A percentile compares a stretch with the other conserved stretches of the same genome.
Evolutionary conservation across 2,329 filamentous ascomycete species (phyloP).

Genomic region (Pseudogymnoascus sp.): DNA sequence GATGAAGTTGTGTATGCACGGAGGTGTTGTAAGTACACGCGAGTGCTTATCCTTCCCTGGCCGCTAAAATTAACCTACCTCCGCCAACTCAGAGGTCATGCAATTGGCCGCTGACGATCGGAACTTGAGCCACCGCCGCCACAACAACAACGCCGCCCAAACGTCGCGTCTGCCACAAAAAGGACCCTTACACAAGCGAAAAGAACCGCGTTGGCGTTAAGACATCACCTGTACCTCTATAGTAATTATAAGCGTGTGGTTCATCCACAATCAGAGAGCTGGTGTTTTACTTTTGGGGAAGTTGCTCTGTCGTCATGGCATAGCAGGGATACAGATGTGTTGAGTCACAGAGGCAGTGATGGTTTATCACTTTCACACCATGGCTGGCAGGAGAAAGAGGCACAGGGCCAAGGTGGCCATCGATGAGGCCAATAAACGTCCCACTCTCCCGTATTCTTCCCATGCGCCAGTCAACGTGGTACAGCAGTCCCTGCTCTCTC

Average conservation of each 20-base stretch:
- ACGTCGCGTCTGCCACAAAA: slow-evolving; percentile 5
- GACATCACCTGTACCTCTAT: neutral
- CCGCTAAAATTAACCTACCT: slow-evolving; percentile 7
- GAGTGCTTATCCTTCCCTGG: slow-evolving; percentile 7
- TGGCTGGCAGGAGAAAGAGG: slow-evolving; percentile 39
- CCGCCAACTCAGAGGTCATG: slow-evolving; percentile 3
- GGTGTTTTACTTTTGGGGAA: neutral
- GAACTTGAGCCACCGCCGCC: slow-evolving; percentile 1
- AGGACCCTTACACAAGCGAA: neutral
- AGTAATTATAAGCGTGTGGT: neutral
- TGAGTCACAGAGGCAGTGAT: neutral
- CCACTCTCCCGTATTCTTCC: slow-evolving; percentile 16
- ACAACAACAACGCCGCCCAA: neutral
- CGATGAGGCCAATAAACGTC: slow-evolving; percentile 24
- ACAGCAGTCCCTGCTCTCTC: slow-evolving; percentile 57
- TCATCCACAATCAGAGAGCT: neutral
- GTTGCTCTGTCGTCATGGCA: neutral
- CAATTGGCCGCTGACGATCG: neutral
- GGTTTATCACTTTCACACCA: slow-evolving; percentile 17
- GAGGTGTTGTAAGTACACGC: slow-evolving; percentile 8
- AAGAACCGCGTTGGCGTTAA: slow-evolving; percentile 5
- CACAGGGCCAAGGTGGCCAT: slow-evolving; percentile 15
- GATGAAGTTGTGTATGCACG: slow-evolving; percentile 4
- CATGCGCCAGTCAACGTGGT: slow-evolving; percentile 18
- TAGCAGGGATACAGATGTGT: neutral